Percentiles rank a stretch among this genome's conserved stretches.
Conservation (phyloP, 495 filamentous ascomycete genomes). For the Penicillium ucsense region DNA sequence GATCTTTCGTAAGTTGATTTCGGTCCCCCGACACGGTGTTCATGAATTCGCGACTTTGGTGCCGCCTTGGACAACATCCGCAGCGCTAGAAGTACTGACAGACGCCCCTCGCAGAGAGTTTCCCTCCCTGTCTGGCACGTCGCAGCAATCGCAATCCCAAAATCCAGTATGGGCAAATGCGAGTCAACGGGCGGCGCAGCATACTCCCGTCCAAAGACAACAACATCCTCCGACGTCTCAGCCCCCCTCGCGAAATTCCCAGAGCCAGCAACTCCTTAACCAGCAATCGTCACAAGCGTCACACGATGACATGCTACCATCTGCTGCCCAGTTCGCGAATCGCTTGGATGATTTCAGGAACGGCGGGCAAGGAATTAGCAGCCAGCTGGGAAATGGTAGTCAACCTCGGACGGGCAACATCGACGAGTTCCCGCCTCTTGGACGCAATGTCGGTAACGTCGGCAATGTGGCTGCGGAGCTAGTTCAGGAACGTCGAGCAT, state of each 20-base stretch:
- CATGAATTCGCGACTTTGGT: too few species aligned
- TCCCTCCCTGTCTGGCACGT: conserved; percentile 65
- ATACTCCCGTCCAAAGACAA: conserved; percentile 57
- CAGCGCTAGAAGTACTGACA: conserved; percentile 7
- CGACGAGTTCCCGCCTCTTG: conserved; percentile 79
- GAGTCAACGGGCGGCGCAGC: conserved; percentile 45
- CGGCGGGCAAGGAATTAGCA: conserved; percentile 50
- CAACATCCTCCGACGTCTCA: conserved; percentile 46
- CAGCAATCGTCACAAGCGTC: conserved; percentile 52
- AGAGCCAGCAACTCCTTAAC: conserved; percentile 42
- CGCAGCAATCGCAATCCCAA: conserved; percentile 52
- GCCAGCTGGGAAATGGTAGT: conserved; percentile 39
- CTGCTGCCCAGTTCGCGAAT: conserved; percentile 43
- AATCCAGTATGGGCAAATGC: conserved; percentile 61
- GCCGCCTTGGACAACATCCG: too few species aligned
- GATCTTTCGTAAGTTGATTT: conserved; percentile 66
- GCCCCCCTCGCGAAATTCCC: conserved; percentile 36
- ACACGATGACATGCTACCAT: conserved; percentile 45
- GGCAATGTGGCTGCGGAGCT: conserved; percentile 53
- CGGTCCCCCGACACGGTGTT: too few species aligned
- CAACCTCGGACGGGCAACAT: conserved; percentile 61
- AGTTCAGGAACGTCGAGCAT: conserved; percentile 54
- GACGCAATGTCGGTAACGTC: conserved; percentile 44
- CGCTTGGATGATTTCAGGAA: conserved; percentile 49
- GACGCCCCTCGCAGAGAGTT: conserved; percentile 54